Evolutionary conservation across 169 alveolate genomes (phyloP).

Genomic region (Eimeria maxima): DNA sequence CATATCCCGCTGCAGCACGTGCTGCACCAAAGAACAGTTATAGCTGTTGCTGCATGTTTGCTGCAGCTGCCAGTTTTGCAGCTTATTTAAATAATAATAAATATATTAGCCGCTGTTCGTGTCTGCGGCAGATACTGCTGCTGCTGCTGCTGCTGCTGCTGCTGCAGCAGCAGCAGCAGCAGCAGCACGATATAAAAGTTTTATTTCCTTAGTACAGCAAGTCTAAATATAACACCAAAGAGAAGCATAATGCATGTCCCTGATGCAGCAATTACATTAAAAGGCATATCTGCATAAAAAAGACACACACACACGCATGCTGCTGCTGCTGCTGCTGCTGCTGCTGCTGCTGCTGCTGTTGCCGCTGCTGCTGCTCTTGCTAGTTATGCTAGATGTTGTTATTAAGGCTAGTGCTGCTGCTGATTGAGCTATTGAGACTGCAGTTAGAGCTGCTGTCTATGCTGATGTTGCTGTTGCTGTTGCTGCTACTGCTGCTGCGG

Average conservation of each 20-base stretch:
- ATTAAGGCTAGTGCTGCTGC: not conserved
- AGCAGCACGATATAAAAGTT: not conserved
- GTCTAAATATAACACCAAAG: not conserved
- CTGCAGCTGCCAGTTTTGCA: not conserved
- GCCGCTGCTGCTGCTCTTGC: not conserved
- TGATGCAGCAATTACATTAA: constrained; percentile 3
- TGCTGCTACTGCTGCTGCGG: not conserved
- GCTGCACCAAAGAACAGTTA: not conserved
- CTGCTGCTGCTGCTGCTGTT: not conserved
- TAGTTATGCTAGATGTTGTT: not conserved
- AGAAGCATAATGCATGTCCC: constrained; percentile 9
- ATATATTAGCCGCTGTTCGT: not conserved
- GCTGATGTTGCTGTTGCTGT: not conserved
- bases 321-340: constrained; percentile 2
- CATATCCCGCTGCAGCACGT: not conserved
- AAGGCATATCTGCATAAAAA: constrained; percentile 26
- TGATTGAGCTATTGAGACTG: not conserved
- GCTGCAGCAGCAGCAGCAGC: not conserved
- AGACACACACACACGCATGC: not conserved
- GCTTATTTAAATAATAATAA: not conserved
- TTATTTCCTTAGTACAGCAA: not conserved
- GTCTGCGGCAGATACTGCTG: not conserved
- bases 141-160: not conserved
- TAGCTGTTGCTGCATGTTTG: constrained; percentile 18
- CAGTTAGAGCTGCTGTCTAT: not conserved